These are phyloP conservation scores for Fusarium sp. DNA, from an alignment of 2,329 filamentous ascomycete species.

Conservation along the genomic window DNA sequence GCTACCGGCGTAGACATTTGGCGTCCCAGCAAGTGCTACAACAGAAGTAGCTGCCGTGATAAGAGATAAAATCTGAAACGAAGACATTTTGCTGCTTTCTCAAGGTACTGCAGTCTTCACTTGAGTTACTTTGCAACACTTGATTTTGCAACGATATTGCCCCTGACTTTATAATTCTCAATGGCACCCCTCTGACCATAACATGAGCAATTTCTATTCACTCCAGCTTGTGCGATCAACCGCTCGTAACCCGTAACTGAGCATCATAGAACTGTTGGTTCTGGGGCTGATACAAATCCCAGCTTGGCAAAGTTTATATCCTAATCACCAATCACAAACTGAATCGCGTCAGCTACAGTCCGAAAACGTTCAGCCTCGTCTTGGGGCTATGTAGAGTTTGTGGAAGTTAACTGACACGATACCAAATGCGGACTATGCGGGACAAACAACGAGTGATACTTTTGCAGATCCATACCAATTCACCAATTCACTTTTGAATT, in stretches of 20 bases:
- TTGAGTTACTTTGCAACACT: neutral
- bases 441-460: neutral
- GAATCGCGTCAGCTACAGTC: conserved; percentile 6
- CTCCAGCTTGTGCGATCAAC: neutral
- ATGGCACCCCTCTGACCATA: neutral
- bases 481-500: neutral
- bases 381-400: neutral
- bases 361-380: conserved; percentile 1
- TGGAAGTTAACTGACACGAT: conserved; percentile 1
- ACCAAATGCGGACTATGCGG: conserved; percentile 8
- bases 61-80: conserved; percentile 3
- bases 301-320: neutral
- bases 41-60: conserved; percentile 10
- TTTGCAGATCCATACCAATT: conserved; percentile 23
- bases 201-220: neutral
- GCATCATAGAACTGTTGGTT: conserved; percentile 14
- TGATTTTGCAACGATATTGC: neutral
- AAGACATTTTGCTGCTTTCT: neutral
- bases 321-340: neutral
- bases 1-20: conserved; percentile 4
- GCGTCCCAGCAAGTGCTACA: conserved; percentile 11
- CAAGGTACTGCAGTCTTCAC: neutral
- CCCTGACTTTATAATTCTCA: conserved; percentile 8
- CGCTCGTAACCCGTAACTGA: neutral
- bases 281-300: neutral